These are phyloP conservation scores for Martiniozyma asiatica DNA, from an alignment of 1,139 yeast species.

Conservation along the genomic window DNA sequence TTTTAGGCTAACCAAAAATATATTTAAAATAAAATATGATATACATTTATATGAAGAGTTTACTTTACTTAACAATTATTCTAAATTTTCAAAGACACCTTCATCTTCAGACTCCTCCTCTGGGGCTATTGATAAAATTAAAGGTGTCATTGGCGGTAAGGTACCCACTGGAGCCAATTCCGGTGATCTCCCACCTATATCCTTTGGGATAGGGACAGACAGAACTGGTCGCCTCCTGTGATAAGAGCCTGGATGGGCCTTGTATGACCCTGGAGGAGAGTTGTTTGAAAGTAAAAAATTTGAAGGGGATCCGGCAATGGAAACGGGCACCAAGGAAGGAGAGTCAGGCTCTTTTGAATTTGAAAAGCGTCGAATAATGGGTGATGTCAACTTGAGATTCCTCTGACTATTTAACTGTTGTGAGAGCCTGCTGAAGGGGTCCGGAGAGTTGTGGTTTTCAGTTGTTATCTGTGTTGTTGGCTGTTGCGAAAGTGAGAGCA, in stretches of 20 bases:
- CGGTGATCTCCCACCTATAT: constrained; percentile 22
- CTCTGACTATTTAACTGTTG: constrained; percentile 1
- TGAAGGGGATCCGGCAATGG: constrained; percentile 45
- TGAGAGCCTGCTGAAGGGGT: background rate
- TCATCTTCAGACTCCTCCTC: constrained; percentile 11
- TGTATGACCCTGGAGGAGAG: constrained; percentile 33
- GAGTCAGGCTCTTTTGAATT: constrained; percentile 43
- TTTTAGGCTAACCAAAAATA: no score
- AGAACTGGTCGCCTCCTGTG: constrained; percentile 6
- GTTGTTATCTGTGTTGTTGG: constrained; percentile 5
- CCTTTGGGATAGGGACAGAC: constrained; percentile 14
- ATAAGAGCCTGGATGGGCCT: constrained; percentile 13
- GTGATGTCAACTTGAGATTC: no score
- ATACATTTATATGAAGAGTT: background rate
- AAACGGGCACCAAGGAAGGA: constrained; percentile 40
- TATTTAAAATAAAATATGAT: background rate
- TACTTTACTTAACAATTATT: no score
- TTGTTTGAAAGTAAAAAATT: constrained; percentile 40
- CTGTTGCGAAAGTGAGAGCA: constrained; percentile 30
- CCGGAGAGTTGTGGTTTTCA: constrained; percentile 1
- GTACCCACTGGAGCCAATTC: constrained; percentile 22
- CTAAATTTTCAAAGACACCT: constrained; percentile 9
- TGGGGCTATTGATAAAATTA: constrained; percentile 16
- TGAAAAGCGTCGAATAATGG: no score
- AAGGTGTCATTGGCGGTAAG: constrained; percentile 25